These are phyloP conservation scores for Cymbopogon flexuosus DNA, from an alignment of 202 grass and related monocot species.

Conservation along the genomic window DNA sequence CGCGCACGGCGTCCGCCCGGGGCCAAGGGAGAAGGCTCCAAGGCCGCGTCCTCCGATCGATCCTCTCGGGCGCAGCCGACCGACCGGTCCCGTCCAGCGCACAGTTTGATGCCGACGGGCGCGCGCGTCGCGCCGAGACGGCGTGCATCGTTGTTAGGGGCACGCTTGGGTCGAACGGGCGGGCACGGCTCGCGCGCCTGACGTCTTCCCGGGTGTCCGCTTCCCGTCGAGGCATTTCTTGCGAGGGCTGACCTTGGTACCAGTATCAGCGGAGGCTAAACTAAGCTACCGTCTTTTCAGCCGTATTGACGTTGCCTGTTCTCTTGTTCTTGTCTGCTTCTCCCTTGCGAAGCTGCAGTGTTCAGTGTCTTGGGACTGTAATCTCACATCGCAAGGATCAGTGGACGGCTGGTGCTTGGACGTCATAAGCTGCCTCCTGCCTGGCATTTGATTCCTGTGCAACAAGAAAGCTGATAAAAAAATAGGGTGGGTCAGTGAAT, in stretches of 20 bases:
- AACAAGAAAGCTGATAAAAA: not conserved
- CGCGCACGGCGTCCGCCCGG: slow-evolving; percentile 3
- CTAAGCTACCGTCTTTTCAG: not conserved
- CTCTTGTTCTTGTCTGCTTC: slow-evolving; percentile 28
- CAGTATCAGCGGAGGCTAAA: not conserved
- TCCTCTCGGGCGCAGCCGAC: not conserved
- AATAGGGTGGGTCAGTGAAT: not conserved
- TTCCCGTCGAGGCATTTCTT: slow-evolving; percentile 55
- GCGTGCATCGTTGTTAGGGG: slow-evolving; percentile 36
- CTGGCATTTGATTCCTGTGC: slow-evolving; percentile 22
- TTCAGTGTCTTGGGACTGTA: slow-evolving; percentile 31
- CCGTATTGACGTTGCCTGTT: slow-evolving; percentile 13
- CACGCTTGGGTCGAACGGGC: not conserved
- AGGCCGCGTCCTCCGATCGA: not conserved
- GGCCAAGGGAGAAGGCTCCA: slow-evolving; percentile 42
- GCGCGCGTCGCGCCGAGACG: slow-evolving; percentile 24
- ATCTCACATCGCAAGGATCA: slow-evolving; percentile 10
- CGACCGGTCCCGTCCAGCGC: not conserved
- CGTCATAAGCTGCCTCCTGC: slow-evolving; percentile 35
- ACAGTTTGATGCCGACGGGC: not conserved
- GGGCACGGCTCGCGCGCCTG: slow-evolving; percentile 20
- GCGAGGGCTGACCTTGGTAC: slow-evolving; percentile 44
- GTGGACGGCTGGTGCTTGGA: slow-evolving; percentile 6
- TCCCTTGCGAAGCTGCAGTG: not conserved
- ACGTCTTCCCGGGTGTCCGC: slow-evolving; percentile 28